Base-by-base conservation (phyloP, 176 grass and related monocot genomes). In the Alopecurus myosuroides region DNA sequence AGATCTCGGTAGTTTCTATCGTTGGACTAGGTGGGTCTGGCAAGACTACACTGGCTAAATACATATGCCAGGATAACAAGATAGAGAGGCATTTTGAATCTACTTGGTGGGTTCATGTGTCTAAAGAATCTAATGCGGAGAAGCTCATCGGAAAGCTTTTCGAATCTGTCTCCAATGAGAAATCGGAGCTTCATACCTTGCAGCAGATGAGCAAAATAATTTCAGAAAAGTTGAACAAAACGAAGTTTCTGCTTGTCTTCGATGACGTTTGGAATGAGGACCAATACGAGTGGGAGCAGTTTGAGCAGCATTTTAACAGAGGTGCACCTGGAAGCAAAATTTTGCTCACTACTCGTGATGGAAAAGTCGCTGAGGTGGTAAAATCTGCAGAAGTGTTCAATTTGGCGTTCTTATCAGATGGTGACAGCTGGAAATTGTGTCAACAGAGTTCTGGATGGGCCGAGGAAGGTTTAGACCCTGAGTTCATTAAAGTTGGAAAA, bases 211-310 rank as follows among this genome's bases (percentile, higher is more conserved):
- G 4, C n/a, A 7, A 23, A 11, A 33, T 0, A 58, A 71, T 83
- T 4, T 56, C 7, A 6, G 13, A 82, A 0, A 15, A 19, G 4
- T 19, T 90, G 46, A 82, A 1, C 2, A 7, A 20, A 0, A 34
- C 66, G 6, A 82, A 19, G 18, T 44, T 83, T 68, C 11, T 86
- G 0, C 80, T 91, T 29, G 80, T 87, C 9, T 23, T 87, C 11
- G 89, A 87, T 87, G 88, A 87, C 5, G 67, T 76, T 71, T 91
- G 89, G 85, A 29, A 57, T 44, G 17, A 84, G 3, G 12, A 36
- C 10, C 12, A 4, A 23, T 4, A 70, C 0, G 34, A 70, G 0
- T 79, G 46, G 66, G 44, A 75, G 4, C 36, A 62, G 14, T 64
- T 91, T 22, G 73, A 33, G 40, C 39, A 28, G 4, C 19, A 64